A percentile compares a stretch with the other conserved stretches of the same genome.
These are phyloP conservation scores for Erodium maritimum DNA, from an alignment of 345 rosid species.

Conservation along the genomic window DNA sequence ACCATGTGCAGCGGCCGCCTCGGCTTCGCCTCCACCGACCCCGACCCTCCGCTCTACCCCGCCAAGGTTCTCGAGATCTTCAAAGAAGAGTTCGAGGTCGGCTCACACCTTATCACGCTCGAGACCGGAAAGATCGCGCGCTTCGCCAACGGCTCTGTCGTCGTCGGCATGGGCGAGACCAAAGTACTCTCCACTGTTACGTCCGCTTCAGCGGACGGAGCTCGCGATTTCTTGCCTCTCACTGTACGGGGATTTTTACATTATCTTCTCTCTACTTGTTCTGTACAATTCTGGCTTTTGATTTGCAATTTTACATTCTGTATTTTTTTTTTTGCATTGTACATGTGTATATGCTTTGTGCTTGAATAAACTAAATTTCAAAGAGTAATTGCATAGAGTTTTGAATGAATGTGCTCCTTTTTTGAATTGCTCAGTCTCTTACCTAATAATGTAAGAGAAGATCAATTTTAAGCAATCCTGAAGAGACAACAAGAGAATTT, in stretches of 20 bases:
- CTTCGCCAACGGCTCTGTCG: conserved; percentile 80
- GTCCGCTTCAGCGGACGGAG: conserved; percentile 48
- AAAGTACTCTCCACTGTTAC: conserved; percentile 75
- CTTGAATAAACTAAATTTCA: background rate
- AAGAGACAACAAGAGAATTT: no score
- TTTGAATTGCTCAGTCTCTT: no score
- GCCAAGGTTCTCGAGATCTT: conserved; percentile 66
- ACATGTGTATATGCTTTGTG: background rate
- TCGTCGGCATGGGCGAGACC: conserved; percentile 64
- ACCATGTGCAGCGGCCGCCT: conserved; percentile 48
- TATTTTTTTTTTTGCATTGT: no score
- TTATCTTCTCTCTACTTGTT: background rate
- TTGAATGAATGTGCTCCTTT: no score
- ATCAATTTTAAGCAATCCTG: no score
- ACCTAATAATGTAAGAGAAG: no score
- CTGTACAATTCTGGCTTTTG: background rate
- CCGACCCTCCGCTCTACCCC: conserved; percentile 20
- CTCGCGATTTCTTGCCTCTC: conserved; percentile 72
- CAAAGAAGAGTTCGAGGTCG: conserved; percentile 76
- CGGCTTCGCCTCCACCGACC: conserved; percentile 39
- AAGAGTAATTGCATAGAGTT: background rate
- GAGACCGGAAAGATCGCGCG: conserved; percentile 88
- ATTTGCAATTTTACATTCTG: no score
- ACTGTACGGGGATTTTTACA: conserved; percentile 37
- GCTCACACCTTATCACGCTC: conserved; percentile 51